phyloP scores from a whole-genome alignment of 2,329 filamentous ascomycete genomes.

The Arthrocladium fulminans region DNA sequence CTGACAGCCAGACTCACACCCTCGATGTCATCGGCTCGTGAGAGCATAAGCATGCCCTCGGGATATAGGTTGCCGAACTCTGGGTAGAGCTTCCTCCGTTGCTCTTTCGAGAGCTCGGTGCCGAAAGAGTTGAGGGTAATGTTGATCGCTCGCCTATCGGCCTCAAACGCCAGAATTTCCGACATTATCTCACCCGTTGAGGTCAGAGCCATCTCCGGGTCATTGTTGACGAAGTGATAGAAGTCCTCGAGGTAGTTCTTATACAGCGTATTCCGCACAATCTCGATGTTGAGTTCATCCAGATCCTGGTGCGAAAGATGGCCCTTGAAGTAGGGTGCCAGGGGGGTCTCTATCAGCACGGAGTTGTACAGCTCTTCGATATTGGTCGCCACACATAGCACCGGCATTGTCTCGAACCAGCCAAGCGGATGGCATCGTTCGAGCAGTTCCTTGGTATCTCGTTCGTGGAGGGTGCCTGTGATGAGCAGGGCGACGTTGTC shows the following conservation, averaged over 20 bases:
- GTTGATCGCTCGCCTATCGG: slow-evolving; percentile 93
- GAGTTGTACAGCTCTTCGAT: slow-evolving; percentile 99
- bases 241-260: slow-evolving; percentile 99
- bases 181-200: slow-evolving; percentile 92
- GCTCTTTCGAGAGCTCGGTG: slow-evolving; percentile 85
- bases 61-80: slow-evolving; percentile 84
- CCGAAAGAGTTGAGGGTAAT: slow-evolving; percentile 98
- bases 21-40: slow-evolving; percentile 87
- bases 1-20: slow-evolving; percentile 90
- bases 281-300: slow-evolving; percentile 98
- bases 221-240: slow-evolving; percentile 82
- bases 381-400: slow-evolving; percentile 94
- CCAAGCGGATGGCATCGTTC: slow-evolving; percentile 94
- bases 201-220: slow-evolving; percentile 76
- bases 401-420: slow-evolving; percentile 98
- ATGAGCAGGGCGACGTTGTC: slow-evolving; percentile 97
- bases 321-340: slow-evolving; percentile 95
- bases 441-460: slow-evolving; percentile 88
- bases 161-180: slow-evolving; percentile 92
- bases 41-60: slow-evolving; percentile 90
- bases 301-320: slow-evolving; percentile 92
- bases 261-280: slow-evolving; percentile 95
- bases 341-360: slow-evolving; percentile 89
- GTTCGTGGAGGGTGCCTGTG: slow-evolving; percentile 92
- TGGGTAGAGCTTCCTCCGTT: slow-evolving; percentile 93